Evolutionary conservation across 805 yeast genomes (phyloP).

Genomic region (Limtongia smithiae): DNA sequence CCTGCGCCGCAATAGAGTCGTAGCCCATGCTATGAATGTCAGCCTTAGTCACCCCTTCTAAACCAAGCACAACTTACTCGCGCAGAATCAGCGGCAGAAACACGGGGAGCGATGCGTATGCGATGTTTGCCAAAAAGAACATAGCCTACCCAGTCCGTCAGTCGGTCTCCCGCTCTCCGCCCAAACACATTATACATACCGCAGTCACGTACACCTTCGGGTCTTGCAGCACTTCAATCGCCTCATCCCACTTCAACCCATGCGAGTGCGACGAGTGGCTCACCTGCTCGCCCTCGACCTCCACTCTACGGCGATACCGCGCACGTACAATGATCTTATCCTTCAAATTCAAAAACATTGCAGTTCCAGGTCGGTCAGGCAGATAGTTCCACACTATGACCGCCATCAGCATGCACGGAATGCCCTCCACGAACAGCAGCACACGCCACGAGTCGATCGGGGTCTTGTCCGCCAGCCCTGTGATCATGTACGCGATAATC

Average conservation of each 20-base stretch:
- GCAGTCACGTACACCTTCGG: conserved; percentile 29
- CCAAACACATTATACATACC: no score
- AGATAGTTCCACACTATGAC: conserved; percentile 35
- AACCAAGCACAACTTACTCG: conserved; percentile 16
- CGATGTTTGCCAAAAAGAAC: conserved; percentile 28
- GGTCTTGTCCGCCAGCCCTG: conserved; percentile 22
- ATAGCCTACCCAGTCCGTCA: conserved; percentile 8
- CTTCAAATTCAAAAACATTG: conserved; percentile 39
- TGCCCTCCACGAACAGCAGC: conserved; percentile 45
- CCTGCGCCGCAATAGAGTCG: conserved; percentile 48
- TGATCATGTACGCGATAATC: conserved; percentile 38
- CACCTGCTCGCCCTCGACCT: conserved; percentile 26
- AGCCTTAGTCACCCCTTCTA: not conserved
- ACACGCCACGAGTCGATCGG: conserved; percentile 42
- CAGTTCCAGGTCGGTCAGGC: conserved; percentile 44
- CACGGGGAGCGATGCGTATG: conserved; percentile 27
- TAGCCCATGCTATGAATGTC: conserved; percentile 42
- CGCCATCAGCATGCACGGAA: conserved; percentile 45
- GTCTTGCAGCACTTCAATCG: conserved; percentile 26
- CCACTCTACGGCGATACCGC: conserved; percentile 22
- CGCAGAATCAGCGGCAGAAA: conserved; percentile 50
- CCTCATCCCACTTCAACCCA: conserved; percentile 26
- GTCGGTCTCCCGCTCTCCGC: no score
- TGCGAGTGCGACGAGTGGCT: conserved; percentile 17
- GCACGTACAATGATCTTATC: conserved; percentile 28